Conservation (phyloP, 306 rosid species). For the Cicer arietinum region DNA sequence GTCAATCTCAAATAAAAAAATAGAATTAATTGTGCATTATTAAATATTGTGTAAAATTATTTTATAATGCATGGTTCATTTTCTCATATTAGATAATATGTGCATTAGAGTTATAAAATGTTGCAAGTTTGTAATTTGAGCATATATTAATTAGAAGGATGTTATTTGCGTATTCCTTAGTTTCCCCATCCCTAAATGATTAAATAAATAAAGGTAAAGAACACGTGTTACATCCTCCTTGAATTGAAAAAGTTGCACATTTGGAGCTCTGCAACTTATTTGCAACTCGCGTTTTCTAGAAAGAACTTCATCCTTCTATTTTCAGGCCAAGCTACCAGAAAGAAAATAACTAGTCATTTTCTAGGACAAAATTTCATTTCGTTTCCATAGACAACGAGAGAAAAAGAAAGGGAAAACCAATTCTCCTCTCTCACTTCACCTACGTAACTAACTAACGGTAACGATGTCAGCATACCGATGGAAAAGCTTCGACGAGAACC, state of each 20-base stretch:
- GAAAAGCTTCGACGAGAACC: slow-evolving; percentile 81
- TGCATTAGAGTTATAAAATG: too few relatives aligned
- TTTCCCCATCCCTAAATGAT: too few relatives aligned
- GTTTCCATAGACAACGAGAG: neutral
- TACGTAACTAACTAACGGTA: too few relatives aligned
- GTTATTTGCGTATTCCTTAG: too few relatives aligned
- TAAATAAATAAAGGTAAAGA: neutral
- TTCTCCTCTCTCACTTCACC: neutral
- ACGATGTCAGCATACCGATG: slow-evolving; percentile 71
- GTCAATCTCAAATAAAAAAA: too few relatives aligned
- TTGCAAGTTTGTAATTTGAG: too few relatives aligned
- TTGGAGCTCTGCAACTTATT: neutral
- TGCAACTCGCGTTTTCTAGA: slow-evolving; percentile 40
- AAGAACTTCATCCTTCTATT: slow-evolving; percentile 39
- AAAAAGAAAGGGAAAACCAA: neutral
- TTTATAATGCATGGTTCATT: too few relatives aligned
- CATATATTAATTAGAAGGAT: too few relatives aligned
- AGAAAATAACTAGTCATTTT: neutral
- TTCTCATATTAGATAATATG: too few relatives aligned
- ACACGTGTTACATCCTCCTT: neutral
- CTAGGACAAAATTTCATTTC: neutral
- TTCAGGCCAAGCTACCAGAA: neutral
- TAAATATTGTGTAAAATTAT: too few relatives aligned
- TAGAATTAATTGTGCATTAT: too few relatives aligned
- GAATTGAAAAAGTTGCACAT: neutral